Evolutionary conservation across 1,284 basidiomycete species (phyloP).

Genomic region (Puccinia coronata): DNA sequence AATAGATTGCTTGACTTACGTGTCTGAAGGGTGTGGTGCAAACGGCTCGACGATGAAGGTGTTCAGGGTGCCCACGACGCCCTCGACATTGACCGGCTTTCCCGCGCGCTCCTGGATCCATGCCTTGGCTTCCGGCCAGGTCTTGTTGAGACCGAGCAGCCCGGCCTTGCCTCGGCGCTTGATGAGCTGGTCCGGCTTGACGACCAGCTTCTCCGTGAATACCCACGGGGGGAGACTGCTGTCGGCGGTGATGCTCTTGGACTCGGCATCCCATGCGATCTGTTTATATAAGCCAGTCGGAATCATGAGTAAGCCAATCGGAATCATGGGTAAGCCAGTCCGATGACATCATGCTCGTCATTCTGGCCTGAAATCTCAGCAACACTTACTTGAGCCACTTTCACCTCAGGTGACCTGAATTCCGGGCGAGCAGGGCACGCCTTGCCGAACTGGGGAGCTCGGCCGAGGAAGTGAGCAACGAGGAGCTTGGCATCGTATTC

Average conservation of each 20-base stretch:
- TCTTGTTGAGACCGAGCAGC: constrained; percentile 88
- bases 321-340: no score
- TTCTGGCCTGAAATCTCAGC: no score
- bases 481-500: constrained; percentile 46
- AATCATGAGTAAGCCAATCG: no score
- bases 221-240: no score
- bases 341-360: no score
- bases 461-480: constrained; percentile 31
- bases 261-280: no score
- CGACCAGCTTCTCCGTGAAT: constrained; percentile 57
- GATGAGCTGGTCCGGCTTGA: constrained; percentile 68
- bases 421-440: constrained; percentile 35
- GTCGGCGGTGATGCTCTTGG: no score
- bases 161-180: constrained; percentile 98
- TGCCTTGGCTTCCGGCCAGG: constrained; percentile 75
- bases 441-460: constrained; percentile 48
- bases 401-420: no score
- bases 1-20: constrained; percentile 57
- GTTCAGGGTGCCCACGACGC: constrained; percentile 90
- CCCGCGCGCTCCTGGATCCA: no score
- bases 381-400: constrained; percentile 42
- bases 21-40: constrained; percentile 87
- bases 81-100: no score
- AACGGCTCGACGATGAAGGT: constrained; percentile 99
- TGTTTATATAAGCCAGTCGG: no score